Percentiles rank a stretch among this genome's conserved stretches.
Conservation (phyloP, 257 asterid species). For the Primulina tabacum region DNA sequence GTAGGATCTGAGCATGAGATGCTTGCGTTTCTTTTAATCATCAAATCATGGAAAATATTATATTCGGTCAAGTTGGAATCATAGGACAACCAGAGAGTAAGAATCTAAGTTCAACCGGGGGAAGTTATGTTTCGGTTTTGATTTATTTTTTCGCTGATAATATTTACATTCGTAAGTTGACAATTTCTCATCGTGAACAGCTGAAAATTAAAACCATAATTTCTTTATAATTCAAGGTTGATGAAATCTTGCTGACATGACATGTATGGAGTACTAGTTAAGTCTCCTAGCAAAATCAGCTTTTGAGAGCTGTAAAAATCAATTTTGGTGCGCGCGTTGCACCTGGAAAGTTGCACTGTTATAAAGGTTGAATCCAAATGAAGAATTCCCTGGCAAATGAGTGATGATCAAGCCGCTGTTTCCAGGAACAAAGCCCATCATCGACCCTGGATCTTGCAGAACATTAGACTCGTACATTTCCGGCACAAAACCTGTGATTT, state of each 20-base stretch:
- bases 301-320: background rate
- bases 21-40: background rate
- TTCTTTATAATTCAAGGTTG: background rate
- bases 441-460: constrained; percentile 34
- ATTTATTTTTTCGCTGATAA: constrained; percentile 21
- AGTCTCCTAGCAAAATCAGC: constrained; percentile 12
- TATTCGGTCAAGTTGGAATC: background rate
- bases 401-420: constrained; percentile 23
- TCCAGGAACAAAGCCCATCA: constrained; percentile 37
- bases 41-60: background rate
- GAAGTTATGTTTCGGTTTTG: constrained; percentile 21
- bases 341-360: constrained; percentile 41
- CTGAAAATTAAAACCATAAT: background rate
- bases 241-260: background rate
- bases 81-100: background rate
- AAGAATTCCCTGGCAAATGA: constrained; percentile 31
- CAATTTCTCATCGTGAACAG: constrained; percentile 1
- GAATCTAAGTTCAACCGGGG: constrained; percentile 1
- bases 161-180: constrained; percentile 24
- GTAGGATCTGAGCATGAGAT: too few relatives aligned
- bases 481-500: constrained; percentile 25
- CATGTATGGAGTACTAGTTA: background rate
- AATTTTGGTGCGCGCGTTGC: constrained; percentile 31
- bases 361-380: constrained; percentile 33
- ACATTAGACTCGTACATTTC: constrained; percentile 29